phyloP scores from a whole-genome alignment of 495 filamentous ascomycete genomes.

The Penicillium maclennaniae region DNA sequence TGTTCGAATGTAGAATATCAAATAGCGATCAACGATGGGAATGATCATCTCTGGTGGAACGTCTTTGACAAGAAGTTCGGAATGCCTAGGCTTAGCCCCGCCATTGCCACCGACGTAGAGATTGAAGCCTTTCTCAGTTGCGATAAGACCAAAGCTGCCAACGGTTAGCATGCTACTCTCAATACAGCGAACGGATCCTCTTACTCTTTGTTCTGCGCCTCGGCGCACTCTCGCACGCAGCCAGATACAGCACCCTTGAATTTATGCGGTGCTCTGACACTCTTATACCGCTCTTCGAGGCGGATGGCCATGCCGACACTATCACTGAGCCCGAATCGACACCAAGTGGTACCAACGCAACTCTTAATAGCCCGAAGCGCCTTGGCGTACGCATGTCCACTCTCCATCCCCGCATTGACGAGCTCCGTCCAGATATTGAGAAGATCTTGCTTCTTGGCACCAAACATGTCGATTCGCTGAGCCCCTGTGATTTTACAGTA shows the following conservation, averaged over 20 bases:
- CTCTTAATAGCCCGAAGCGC: conserved; percentile 88
- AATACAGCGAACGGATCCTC: conserved; percentile 13
- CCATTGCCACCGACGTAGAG: conserved; percentile 93
- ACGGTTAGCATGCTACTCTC: conserved; percentile 11
- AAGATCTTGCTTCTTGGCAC: conserved; percentile 88
- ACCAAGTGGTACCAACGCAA: conserved; percentile 95
- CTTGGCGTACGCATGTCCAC: conserved; percentile 93
- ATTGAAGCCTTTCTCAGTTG: conserved; percentile 94
- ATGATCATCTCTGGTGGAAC: conserved; percentile 82
- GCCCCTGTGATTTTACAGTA: conserved; percentile 97
- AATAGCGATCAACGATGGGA: conserved; percentile 84
- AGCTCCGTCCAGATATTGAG: conserved; percentile 84
- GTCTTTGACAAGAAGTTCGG: conserved; percentile 86
- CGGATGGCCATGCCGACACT: conserved; percentile 96
- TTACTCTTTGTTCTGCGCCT: conserved; percentile 93
- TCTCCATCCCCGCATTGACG: conserved; percentile 90
- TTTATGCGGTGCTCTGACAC: conserved; percentile 85
- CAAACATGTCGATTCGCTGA: conserved; percentile 95
- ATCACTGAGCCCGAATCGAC: conserved; percentile 87
- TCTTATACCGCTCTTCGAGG: conserved; percentile 93
- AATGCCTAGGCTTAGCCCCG: conserved; percentile 81
- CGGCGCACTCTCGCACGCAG: conserved; percentile 90
- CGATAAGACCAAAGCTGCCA: conserved; percentile 83
- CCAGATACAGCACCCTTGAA: conserved; percentile 91
- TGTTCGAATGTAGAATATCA: conserved; percentile 95